Conservation (phyloP, 345 rosid genomes). For the Eucalyptus decipiens region DNA sequence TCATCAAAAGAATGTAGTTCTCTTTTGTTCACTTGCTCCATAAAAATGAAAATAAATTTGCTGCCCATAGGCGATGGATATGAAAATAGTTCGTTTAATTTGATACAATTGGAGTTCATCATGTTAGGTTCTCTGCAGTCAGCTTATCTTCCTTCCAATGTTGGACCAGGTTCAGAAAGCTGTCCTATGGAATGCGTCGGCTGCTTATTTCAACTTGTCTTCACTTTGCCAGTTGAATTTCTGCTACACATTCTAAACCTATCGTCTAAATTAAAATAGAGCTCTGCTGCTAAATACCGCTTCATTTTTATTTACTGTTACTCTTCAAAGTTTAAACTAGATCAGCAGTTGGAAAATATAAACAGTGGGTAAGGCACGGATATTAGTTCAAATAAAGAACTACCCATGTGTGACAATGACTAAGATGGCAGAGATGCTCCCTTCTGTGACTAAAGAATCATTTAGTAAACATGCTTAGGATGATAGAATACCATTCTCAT, state of each 20-base stretch:
- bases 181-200: not conserved
- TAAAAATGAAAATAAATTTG: not conserved
- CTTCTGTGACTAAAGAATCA: not conserved
- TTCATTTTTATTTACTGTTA: not conserved
- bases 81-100: not conserved
- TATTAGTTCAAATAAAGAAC: not conserved
- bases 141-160: not conserved
- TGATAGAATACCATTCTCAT: slow-evolving; percentile 60
- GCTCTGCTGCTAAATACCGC: not conserved
- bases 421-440: not conserved
- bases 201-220: not conserved
- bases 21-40: not conserved
- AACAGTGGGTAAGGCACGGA: not conserved
- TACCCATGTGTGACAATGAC: not conserved
- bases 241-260: not conserved
- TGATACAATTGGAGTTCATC: not conserved
- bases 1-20: not conserved
- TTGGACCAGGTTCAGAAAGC: not conserved
- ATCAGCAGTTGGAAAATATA: not conserved
- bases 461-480: not conserved
- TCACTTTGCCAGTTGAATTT: not conserved
- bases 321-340: not conserved
- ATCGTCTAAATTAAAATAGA: not conserved
- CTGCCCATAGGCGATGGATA: not conserved
- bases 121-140: not conserved